Evolutionary conservation across 2,329 filamentous ascomycete species (phyloP).

Genomic region (Alternaria atra): DNA sequence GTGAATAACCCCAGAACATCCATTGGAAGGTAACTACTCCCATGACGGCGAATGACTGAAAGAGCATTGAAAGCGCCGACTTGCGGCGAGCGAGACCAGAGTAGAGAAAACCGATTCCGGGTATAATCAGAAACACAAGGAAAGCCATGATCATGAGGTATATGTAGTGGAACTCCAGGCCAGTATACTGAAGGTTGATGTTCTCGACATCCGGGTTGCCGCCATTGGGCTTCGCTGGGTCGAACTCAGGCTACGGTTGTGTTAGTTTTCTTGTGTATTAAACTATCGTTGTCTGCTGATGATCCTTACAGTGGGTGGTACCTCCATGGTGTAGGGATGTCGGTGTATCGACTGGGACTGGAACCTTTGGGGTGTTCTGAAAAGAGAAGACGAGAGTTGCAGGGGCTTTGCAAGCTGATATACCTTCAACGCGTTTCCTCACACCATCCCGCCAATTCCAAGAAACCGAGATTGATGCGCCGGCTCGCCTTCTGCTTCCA

Average conservation of each 20-base stretch:
- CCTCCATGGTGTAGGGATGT: slow-evolving; percentile 22
- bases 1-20: slow-evolving; percentile 72
- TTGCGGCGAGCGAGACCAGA: slow-evolving; percentile 70
- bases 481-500: slow-evolving; percentile 23
- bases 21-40: slow-evolving; percentile 67
- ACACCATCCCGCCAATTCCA: slow-evolving; percentile 19
- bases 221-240: slow-evolving; percentile 59
- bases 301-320: slow-evolving; percentile 28
- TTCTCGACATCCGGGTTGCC: slow-evolving; percentile 63
- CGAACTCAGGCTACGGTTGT: slow-evolving; percentile 49
- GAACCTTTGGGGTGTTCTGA: slow-evolving; percentile 3
- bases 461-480: slow-evolving; percentile 16
- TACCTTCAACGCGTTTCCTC: slow-evolving; percentile 17
- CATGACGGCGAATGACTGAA: slow-evolving; percentile 68
- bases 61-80: slow-evolving; percentile 68
- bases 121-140: slow-evolving; percentile 73
- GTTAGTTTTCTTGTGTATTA: neutral
- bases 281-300: neutral
- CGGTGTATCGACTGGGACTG: slow-evolving; percentile 5
- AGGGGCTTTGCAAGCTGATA: slow-evolving; percentile 32
- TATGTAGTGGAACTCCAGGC: slow-evolving; percentile 68
- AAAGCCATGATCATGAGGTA: slow-evolving; percentile 68
- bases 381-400: slow-evolving; percentile 9
- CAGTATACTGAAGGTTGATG: slow-evolving; percentile 67
- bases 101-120: slow-evolving; percentile 72